phyloP scores from a whole-genome alignment of 768 basidiomycete species.

The Boletus vermiculosoides region DNA sequence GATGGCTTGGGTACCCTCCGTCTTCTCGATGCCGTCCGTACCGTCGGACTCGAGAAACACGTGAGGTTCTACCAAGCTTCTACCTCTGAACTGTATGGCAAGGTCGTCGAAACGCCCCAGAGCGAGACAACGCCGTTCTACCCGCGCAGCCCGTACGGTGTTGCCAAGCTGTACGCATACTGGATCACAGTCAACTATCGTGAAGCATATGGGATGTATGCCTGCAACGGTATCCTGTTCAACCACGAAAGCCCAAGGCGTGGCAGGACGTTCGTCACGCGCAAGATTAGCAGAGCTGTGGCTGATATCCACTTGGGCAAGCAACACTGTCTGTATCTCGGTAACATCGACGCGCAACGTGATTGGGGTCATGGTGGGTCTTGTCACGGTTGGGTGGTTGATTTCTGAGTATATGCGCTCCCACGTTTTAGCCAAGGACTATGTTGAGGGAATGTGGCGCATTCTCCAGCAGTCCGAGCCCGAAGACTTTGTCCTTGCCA shows the following conservation, averaged over 20 bases:
- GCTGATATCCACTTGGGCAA: slow-evolving; percentile 91
- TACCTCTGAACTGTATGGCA: slow-evolving; percentile 95
- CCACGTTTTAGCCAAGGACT: slow-evolving; percentile 64
- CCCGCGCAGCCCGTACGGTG: slow-evolving; percentile 96
- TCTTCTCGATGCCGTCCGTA: slow-evolving; percentile 93
- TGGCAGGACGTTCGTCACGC: slow-evolving; percentile 93
- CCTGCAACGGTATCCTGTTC: slow-evolving; percentile 96
- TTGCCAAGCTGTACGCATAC: slow-evolving; percentile 90
- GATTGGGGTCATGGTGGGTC: slow-evolving; percentile 94
- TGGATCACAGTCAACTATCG: slow-evolving; percentile 93
- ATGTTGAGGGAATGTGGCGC: slow-evolving; percentile 97
- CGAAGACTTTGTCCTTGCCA: slow-evolving; percentile 93
- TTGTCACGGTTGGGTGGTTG: neutral
- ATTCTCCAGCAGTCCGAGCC: slow-evolving; percentile 86
- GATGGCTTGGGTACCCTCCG: slow-evolving; percentile 94
- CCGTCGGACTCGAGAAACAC: slow-evolving; percentile 91
- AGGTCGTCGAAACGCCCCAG: slow-evolving; percentile 94
- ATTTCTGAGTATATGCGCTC: slow-evolving; percentile 7
- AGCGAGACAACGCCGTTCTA: slow-evolving; percentile 97
- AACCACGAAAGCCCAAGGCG: slow-evolving; percentile 97
- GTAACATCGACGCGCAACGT: slow-evolving; percentile 91
- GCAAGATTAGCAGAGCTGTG: slow-evolving; percentile 90
- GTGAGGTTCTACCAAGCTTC: slow-evolving; percentile 97
- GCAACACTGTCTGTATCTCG: slow-evolving; percentile 87
- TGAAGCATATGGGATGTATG: slow-evolving; percentile 95